Conservation (phyloP, 495 filamentous ascomycete genomes). For the Podospora tetraspora region DNA sequence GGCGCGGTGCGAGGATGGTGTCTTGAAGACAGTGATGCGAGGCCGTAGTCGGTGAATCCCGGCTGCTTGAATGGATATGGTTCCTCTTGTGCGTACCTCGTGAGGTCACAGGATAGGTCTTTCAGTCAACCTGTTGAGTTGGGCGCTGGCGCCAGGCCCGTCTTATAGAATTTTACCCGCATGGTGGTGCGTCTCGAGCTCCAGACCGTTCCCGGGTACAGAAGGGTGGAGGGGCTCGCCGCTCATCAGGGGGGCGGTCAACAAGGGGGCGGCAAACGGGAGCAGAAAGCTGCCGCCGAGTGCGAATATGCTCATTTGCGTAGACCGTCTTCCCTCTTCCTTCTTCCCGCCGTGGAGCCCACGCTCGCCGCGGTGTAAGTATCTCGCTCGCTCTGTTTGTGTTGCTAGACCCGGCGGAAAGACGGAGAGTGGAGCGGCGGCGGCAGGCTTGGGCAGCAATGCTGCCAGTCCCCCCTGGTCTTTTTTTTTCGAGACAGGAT, state of each 20-base stretch:
- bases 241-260: slow-evolving; percentile 6
- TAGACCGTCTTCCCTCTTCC: slow-evolving; percentile 8
- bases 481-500: slow-evolving; percentile 5
- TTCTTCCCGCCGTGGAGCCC: slow-evolving; percentile 2
- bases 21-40: not conserved
- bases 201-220: not conserved
- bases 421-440: slow-evolving; percentile 11
- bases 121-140: slow-evolving; percentile 3
- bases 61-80: slow-evolving; percentile 10
- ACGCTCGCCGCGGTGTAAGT: not conserved
- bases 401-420: slow-evolving; percentile 4
- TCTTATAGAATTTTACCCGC: slow-evolving; percentile 35
- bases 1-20: not conserved
- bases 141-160: slow-evolving; percentile 28
- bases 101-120: not conserved
- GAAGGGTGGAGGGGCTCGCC: slow-evolving; percentile 1
- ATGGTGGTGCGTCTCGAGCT: slow-evolving; percentile 10
- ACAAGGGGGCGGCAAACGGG: not conserved
- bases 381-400: not conserved
- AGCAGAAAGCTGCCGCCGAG: slow-evolving; percentile 4
- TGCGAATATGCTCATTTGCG: slow-evolving; percentile 15
- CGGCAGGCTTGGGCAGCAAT: slow-evolving; percentile 47
- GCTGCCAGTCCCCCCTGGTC: slow-evolving; percentile 37
- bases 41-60: slow-evolving; percentile 7
- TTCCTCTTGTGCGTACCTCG: slow-evolving; percentile 23